Evolutionary conservation across 176 grass and related monocot species (phyloP).

Genomic region (Hordeum marinum): DNA sequence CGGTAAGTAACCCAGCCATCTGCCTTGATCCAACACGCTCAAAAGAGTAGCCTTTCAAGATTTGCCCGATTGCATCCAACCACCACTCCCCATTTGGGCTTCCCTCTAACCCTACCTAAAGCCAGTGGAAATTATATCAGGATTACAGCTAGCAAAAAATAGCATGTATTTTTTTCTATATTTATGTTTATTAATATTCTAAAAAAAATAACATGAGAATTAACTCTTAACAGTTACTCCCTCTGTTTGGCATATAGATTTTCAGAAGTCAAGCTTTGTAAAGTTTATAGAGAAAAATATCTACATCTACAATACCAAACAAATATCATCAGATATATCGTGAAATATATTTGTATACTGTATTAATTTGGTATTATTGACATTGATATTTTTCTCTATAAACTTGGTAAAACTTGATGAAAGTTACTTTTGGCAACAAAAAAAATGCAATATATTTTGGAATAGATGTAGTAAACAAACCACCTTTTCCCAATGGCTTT

Average conservation of each 20-base stretch:
- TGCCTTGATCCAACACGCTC: conserved; percentile 77
- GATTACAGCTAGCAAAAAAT: conserved; percentile 33
- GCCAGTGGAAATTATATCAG: background rate
- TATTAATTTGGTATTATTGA: too few species aligned
- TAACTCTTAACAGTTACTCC: conserved; percentile 1
- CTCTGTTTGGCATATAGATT: background rate
- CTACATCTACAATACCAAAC: too few species aligned
- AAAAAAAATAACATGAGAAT: conserved; percentile 10
- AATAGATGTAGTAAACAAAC: background rate
- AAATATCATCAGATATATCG: too few species aligned
- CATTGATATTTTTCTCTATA: background rate
- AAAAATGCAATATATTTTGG: background rate
- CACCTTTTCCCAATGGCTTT: background rate
- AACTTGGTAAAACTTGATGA: background rate
- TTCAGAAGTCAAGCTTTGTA: too few species aligned
- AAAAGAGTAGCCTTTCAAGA: conserved; percentile 55
- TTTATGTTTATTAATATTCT: background rate
- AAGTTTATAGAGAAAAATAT: too few species aligned
- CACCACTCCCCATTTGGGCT: conserved; percentile 93
- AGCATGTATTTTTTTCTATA: background rate
- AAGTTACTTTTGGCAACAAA: background rate
- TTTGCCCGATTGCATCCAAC: conserved; percentile 75
- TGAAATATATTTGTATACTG: too few species aligned
- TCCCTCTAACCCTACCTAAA: conserved; percentile 91
- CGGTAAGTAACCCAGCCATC: conserved; percentile 84